Evolutionary conservation across 139 green algal genomes (phyloP), one percentile per base, ranked within the genome.

Genomic region (Trebouxia sp.): DNA sequence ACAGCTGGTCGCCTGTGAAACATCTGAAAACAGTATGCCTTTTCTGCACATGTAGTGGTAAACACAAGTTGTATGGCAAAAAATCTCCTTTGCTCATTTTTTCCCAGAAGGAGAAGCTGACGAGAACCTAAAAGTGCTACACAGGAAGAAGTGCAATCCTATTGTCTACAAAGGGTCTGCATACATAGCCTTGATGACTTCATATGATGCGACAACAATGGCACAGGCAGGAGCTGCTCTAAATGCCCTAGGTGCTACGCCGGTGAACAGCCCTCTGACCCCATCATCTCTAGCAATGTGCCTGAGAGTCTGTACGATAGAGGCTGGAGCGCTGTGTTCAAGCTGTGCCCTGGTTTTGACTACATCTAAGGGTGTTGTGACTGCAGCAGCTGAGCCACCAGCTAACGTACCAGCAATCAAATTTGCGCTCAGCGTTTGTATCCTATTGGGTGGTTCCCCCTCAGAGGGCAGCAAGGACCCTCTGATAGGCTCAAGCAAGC

Each of bases 361-460:
- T 24, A 99, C 97, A 74, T 99, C 97, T 47, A 99, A 92, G 0
- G 97, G 97, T 11, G 93, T 98, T 14, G 97, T 99, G 28, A 94
- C 76, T 0, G 88, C 89, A 3, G 93, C 94, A 7, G 97, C 92
- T 15, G 94, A 22, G 3, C 82, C 88, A 5, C 97, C 97, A 2
- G 93, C 87, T 8, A 89, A 30, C 10, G 82, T 88, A 5, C 94
- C 94, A 17, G 86, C 90, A 39, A 83, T 75, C 65, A 88, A 35
- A 56, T 87, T 86, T 62, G 65, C 76, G 10, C 58, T 79, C 65
- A 43, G 76, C 76, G 43, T 47, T 37, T 48, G 76, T 45, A 35
- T 47, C 14, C 45, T 66, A 51, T 53, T 42, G 39, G 74, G 20
- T 38, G 39, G n/a, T 17, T 0, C 41, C 12, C 51, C 53, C 35